Percentiles rank a stretch among this genome's conserved stretches.
Evolutionary conservation across 1,139 yeast genomes (phyloP).

Genomic region (Zhuliangozyma blackwelliae): DNA sequence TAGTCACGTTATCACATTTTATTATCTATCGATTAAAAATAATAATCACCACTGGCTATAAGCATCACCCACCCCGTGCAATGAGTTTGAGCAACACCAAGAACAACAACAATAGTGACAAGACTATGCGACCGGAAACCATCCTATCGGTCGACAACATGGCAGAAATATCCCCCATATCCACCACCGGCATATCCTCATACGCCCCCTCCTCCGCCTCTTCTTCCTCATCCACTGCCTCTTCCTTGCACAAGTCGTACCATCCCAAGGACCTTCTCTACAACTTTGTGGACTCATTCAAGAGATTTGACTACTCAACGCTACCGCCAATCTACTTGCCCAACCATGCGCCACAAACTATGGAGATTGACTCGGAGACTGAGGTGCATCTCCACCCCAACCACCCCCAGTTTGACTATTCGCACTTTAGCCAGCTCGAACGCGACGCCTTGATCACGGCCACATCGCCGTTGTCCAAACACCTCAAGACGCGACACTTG

Average conservation of each 20-base stretch:
- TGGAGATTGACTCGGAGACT: not conserved
- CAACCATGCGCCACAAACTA: not conserved
- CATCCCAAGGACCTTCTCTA: conserved; percentile 5
- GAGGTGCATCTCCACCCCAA: conserved; percentile 9
- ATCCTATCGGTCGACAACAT: too few relatives aligned
- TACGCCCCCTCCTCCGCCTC: too few relatives aligned
- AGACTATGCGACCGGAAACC: too few relatives aligned
- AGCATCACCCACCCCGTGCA: too few relatives aligned
- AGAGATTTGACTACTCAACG: conserved; percentile 18
- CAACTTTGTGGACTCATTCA: conserved; percentile 37
- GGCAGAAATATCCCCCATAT: too few relatives aligned
- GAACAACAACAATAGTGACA: too few relatives aligned
- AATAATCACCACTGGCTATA: too few relatives aligned
- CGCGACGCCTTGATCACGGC: conserved; percentile 31
- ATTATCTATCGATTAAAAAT: too few relatives aligned
- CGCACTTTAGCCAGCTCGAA: conserved; percentile 24
- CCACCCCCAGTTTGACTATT: conserved; percentile 29
- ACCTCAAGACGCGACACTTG: conserved; percentile 36
- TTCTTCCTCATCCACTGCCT: too few relatives aligned
- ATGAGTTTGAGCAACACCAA: too few relatives aligned
- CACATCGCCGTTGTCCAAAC: conserved; percentile 27
- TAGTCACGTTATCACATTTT: too few relatives aligned
- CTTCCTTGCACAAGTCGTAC: conserved; percentile 1
- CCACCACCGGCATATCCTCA: too few relatives aligned
- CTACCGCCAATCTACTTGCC: conserved; percentile 14